Conservation (phyloP, 495 filamentous ascomycete species). For the Lentithecium fluviatile region DNA sequence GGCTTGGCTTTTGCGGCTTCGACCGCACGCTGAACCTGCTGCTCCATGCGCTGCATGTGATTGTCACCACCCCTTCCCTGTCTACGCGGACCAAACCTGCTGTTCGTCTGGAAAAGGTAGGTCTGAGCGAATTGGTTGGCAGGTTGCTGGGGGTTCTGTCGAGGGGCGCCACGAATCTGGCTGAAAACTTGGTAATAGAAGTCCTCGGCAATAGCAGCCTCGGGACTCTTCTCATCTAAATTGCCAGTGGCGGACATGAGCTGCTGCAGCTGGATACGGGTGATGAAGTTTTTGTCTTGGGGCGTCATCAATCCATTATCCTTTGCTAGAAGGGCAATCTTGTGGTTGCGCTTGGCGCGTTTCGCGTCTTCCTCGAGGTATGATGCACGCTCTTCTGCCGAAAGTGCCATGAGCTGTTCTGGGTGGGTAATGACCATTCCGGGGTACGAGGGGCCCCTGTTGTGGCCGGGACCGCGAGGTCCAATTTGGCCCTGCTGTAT, state of each 20-base stretch:
- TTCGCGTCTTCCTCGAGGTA: conserved; percentile 89
- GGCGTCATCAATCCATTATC: conserved; percentile 99
- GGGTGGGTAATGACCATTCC: conserved; percentile 62
- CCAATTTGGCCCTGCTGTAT: conserved; percentile 16
- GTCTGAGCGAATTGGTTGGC: conserved; percentile 96
- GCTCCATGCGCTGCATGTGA: conserved; percentile 98
- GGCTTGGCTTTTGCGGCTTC: conserved; percentile 95
- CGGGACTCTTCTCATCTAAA: conserved; percentile 72
- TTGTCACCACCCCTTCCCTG: conserved; percentile 81
- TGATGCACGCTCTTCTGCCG: conserved; percentile 73
- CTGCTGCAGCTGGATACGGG: conserved; percentile 94
- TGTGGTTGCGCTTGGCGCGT: conserved; percentile 95
- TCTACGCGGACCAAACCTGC: conserved; percentile 64
- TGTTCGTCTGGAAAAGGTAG: conserved; percentile 89
- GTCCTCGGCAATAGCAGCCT: conserved; percentile 80
- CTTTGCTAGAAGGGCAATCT: conserved; percentile 88
- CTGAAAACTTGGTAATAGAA: conserved; percentile 98
- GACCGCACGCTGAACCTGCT: conserved; percentile 94
- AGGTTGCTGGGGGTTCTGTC: conserved; percentile 86
- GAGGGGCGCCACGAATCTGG: conserved; percentile 83
- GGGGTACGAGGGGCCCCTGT: conserved; percentile 42
- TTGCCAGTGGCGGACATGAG: conserved; percentile 88
- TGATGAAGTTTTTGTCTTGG: conserved; percentile 99
- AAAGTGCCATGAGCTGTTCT: conserved; percentile 71
- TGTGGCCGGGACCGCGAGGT: conserved; percentile 38